Percentiles rank a stretch among this genome's conserved stretches.
Conservation (phyloP, 208 protist species). For the Crithidia sp. region DNA sequence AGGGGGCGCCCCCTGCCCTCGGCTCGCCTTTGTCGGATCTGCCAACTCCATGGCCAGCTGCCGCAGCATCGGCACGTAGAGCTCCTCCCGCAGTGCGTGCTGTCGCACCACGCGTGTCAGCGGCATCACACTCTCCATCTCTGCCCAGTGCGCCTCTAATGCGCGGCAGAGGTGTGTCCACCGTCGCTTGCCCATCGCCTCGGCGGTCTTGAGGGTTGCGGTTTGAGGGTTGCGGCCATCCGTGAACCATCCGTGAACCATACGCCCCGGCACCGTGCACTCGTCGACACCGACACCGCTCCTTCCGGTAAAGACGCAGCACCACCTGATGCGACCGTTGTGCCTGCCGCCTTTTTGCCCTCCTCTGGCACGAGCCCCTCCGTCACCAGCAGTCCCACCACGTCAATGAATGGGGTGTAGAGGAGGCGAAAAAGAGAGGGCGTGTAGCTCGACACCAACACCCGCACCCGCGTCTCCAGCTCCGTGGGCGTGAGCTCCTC, state of each 20-base stretch:
- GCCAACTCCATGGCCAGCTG: constrained; percentile 79
- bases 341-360: background rate
- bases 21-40: constrained; percentile 50
- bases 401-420: constrained; percentile 81
- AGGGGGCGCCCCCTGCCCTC: too few relatives aligned
- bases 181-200: constrained; percentile 61
- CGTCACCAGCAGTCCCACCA: constrained; percentile 53
- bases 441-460: constrained; percentile 58
- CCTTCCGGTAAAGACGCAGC: background rate
- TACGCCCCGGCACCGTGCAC: too few relatives aligned
- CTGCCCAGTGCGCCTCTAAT: constrained; percentile 48
- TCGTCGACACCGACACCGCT: constrained; percentile 14
- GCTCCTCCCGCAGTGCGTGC: constrained; percentile 56
- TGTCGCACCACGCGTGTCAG: constrained; percentile 59
- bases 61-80: constrained; percentile 75
- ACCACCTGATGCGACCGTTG: background rate
- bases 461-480: constrained; percentile 67
- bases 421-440: constrained; percentile 65
- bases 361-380: constrained; percentile 56
- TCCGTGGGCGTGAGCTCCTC: constrained; percentile 79
- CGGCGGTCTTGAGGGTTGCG: constrained; percentile 52
- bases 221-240: constrained; percentile 65
- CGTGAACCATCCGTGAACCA: constrained; percentile 35
- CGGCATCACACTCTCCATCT: constrained; percentile 65
- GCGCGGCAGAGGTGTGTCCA: constrained; percentile 42